These are phyloP conservation scores for Amoeboaphelidium protococcarum DNA, from an alignment of 371 early-diverging fungal species.

Conservation along the genomic window DNA sequence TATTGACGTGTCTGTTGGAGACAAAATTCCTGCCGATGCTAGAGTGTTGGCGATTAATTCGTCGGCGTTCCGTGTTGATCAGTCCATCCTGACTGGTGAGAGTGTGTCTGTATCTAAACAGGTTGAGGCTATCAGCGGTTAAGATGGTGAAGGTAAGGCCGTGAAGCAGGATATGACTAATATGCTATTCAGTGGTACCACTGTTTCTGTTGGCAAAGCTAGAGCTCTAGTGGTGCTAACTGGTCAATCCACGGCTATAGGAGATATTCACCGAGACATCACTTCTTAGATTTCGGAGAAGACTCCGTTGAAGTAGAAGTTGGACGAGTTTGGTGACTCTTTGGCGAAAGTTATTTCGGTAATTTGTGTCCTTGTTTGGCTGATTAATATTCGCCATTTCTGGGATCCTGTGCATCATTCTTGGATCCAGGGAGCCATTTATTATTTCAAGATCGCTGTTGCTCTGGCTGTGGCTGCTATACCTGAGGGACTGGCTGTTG, in stretches of 20 bases:
- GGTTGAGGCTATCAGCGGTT: slow-evolving; percentile 23
- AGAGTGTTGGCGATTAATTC: slow-evolving; percentile 47
- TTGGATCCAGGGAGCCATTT: slow-evolving; percentile 59
- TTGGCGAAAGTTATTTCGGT: slow-evolving; percentile 79
- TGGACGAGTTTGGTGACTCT: slow-evolving; percentile 89
- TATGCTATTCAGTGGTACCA: slow-evolving; percentile 80
- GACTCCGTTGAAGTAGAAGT: slow-evolving; percentile 73
- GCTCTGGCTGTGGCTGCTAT: slow-evolving; percentile 97
- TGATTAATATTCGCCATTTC: slow-evolving; percentile 85
- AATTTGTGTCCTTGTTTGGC: slow-evolving; percentile 85
- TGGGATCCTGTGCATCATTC: slow-evolving; percentile 63
- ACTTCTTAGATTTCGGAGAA: slow-evolving; percentile 31
- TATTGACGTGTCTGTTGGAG: slow-evolving; percentile 27
- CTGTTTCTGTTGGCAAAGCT: slow-evolving; percentile 73
- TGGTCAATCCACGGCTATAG: slow-evolving; percentile 66
- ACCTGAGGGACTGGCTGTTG: slow-evolving; percentile 92
- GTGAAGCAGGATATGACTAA: slow-evolving; percentile 87
- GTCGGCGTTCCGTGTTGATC: slow-evolving; percentile 67
- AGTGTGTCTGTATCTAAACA: slow-evolving; percentile 70
- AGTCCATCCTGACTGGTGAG: slow-evolving; percentile 89
- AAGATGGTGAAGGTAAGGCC: too few species aligned
- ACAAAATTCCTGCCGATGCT: slow-evolving; percentile 85
- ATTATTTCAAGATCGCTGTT: slow-evolving; percentile 91
- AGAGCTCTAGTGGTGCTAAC: slow-evolving; percentile 63
- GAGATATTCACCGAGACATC: slow-evolving; percentile 69